Conservation (phyloP, 192 early-diverging fungal species). For the Chytriomyces sp. region DNA sequence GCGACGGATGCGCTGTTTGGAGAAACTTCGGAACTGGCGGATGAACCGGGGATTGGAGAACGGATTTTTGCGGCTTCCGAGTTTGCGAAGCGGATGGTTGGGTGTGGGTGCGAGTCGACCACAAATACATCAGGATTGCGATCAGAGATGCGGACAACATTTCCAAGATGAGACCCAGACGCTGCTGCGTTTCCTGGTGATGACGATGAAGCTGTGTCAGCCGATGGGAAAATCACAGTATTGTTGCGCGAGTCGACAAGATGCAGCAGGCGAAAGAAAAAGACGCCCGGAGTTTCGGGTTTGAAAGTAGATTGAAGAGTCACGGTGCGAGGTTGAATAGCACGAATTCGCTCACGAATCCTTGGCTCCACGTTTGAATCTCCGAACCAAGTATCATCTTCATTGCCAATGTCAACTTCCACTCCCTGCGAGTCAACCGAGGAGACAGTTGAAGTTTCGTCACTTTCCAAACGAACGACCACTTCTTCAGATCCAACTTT, state of each 20-base stretch:
- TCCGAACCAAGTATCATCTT: not conserved
- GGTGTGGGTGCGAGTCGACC: slow-evolving; percentile 39
- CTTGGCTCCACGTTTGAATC: not conserved
- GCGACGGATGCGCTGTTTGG: not conserved
- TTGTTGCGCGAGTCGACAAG: slow-evolving; percentile 52
- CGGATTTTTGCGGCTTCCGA: slow-evolving; percentile 45
- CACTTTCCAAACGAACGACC: not conserved
- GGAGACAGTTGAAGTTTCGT: not conserved
- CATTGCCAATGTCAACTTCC: not conserved
- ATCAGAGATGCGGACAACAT: slow-evolving; percentile 8
- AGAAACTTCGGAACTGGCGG: not conserved
- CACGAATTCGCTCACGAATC: slow-evolving; percentile 18
- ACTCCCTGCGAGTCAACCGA: not conserved
- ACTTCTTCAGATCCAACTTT: slow-evolving; percentile 10
- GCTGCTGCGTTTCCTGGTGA: not conserved
- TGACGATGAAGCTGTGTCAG: not conserved
- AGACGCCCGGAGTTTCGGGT: slow-evolving; percentile 35
- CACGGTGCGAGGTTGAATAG: slow-evolving; percentile 3
- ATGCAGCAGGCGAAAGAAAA: slow-evolving; percentile 40
- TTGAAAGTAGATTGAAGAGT: slow-evolving; percentile 32
- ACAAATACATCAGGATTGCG: slow-evolving; percentile 34
- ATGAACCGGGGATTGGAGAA: not conserved
- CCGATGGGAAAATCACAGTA: slow-evolving; percentile 36
- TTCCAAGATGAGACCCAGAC: not conserved
- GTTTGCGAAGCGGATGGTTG: slow-evolving; percentile 35